phyloP scores from a whole-genome alignment of 1,139 yeast genomes.

The Pichia sp. region DNA sequence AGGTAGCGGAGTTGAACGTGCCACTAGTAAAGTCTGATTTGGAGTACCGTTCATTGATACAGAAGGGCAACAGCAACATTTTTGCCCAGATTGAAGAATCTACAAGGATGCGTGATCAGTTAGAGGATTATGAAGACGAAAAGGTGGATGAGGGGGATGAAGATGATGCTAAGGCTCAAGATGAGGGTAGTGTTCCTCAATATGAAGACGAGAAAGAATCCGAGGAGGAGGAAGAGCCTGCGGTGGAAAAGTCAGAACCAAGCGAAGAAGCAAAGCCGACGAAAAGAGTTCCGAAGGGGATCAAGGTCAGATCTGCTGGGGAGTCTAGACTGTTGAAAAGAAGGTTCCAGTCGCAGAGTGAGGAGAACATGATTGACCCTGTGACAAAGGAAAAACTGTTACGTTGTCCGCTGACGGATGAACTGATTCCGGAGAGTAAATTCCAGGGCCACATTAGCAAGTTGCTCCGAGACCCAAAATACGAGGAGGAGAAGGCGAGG shows the following conservation, averaged over 20 bases:
- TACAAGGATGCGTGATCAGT: background rate
- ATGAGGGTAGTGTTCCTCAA: slow-evolving; percentile 15
- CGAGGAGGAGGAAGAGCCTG: background rate
- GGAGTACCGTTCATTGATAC: slow-evolving; percentile 57
- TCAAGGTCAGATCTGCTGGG: slow-evolving; percentile 68
- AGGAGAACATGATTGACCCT: slow-evolving; percentile 15
- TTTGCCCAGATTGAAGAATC: slow-evolving; percentile 4
- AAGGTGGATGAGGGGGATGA: slow-evolving; percentile 9
- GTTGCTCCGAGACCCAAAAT: slow-evolving; percentile 74
- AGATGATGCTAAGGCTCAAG: slow-evolving; percentile 3
- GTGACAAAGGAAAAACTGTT: slow-evolving; percentile 39
- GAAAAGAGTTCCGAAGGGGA: slow-evolving; percentile 43
- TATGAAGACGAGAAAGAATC: slow-evolving; percentile 6
- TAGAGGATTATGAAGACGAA: slow-evolving; percentile 4
- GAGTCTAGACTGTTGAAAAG: slow-evolving; percentile 47
- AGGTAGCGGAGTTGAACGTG: slow-evolving; percentile 52
- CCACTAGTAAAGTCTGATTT: slow-evolving; percentile 62
- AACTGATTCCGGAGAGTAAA: slow-evolving; percentile 62
- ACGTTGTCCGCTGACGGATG: slow-evolving; percentile 71
- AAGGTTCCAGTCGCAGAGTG: slow-evolving; percentile 15
- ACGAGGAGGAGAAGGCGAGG: slow-evolving; percentile 62
- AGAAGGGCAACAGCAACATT: slow-evolving; percentile 31
- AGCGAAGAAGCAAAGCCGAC: background rate
- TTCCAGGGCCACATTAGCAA: slow-evolving; percentile 72
- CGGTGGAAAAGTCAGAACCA: background rate